A percentile compares a stretch with the other conserved stretches of the same genome.
Evolutionary conservation across 805 yeast genomes (phyloP).

Genomic region (Saccharomyces eubayanus): DNA sequence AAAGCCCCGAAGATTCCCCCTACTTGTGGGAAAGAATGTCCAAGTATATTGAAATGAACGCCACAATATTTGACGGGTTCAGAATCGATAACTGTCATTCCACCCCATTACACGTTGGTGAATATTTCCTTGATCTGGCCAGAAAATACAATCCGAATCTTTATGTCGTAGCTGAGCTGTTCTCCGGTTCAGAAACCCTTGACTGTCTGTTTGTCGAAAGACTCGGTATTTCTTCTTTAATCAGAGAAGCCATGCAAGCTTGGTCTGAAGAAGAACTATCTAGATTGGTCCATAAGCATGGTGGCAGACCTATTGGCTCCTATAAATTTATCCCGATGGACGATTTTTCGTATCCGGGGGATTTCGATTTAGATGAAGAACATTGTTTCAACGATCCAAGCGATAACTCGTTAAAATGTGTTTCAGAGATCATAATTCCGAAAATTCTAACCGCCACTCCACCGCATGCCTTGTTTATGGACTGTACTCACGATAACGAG

Average conservation of each 20-base stretch:
- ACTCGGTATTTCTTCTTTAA: conserved; percentile 78
- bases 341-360: conserved; percentile 59
- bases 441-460: conserved; percentile 53
- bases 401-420: conserved; percentile 22
- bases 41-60: conserved; percentile 62
- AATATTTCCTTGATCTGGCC: conserved; percentile 78
- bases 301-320: conserved; percentile 94
- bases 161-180: conserved; percentile 89
- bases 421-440: conserved; percentile 63
- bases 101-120: conserved; percentile 93
- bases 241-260: conserved; percentile 97
- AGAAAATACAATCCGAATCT: conserved; percentile 75
- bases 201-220: conserved; percentile 87
- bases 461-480: conserved; percentile 96
- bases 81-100: conserved; percentile 95
- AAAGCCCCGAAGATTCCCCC: conserved; percentile 73
- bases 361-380: conserved; percentile 32
- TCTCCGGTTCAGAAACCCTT: conserved; percentile 85
- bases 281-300: conserved; percentile 79
- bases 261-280: conserved; percentile 83
- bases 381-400: conserved; percentile 11
- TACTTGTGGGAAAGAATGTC: conserved; percentile 84
- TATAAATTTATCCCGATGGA: conserved; percentile 73
- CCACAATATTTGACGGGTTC: conserved; percentile 73
- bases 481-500: conserved; percentile 94